Base-by-base conservation (phyloP, 495 filamentous ascomycete genomes). In the Talaromyces nanjingensis region DNA sequence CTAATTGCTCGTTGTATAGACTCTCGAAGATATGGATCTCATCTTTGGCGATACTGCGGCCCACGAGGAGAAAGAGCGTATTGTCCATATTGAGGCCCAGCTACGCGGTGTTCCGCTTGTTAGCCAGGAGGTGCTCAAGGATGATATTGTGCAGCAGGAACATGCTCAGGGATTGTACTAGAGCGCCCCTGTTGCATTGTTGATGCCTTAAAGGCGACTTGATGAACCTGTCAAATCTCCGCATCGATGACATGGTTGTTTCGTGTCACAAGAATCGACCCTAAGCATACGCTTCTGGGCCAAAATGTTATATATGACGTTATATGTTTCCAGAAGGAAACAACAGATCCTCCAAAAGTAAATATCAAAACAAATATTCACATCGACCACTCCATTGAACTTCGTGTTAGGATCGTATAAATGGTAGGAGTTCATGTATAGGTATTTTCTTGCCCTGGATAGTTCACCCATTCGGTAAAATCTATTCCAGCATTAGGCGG, bases 21-120 rank as follows among this genome's bases (percentile, higher is more conserved):
- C 77, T 29, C 69, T 83, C 14, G 80, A 83, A 69, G 76, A 83
- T 68, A 83, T 85, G 88, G 90, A 93, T 66, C 80, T 89, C 63
- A 82, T 92, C 58, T 93, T 93, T 70, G 90, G 90, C 49, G 86
- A 84, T 39, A 86, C 86, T 60, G 83, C 84, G 11, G 88, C 88
- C 0, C 81, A 86, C 34, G 87, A 88, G 63, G 89, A 91, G 67
- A 84, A 87, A 57, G 83, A 89, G 72, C 80, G 87, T 31, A 90
- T 91, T 79, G 84, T 82, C 34, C 86, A 86, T 67, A 90, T 92
- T 71, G 88, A 90, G 71, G 76, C 78, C 59, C 87, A 91, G 70
- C 84, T 92, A 5, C 70, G 73, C 9, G 72, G 77, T n/a, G 70
- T 73, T 2, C 67, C 64, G 27, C 49, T 73, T 60, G 67, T 68